Evolutionary conservation across 2,329 filamentous ascomycete species (phyloP).

Genomic region (Aspergillus ustus): DNA sequence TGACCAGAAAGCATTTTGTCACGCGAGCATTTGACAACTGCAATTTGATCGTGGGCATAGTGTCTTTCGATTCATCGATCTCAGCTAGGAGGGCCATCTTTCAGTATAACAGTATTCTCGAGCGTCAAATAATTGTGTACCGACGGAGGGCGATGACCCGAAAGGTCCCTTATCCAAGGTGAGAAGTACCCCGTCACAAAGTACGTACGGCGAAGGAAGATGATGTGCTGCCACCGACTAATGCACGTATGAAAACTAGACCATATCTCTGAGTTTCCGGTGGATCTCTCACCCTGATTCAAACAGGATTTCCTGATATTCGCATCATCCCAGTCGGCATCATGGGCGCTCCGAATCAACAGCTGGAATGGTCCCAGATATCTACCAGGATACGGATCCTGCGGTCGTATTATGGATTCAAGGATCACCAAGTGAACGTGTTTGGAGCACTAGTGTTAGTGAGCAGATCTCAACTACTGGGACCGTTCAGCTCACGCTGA

Average conservation of each 20-base stretch:
- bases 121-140: neutral
- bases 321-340: conserved; percentile 2
- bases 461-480: neutral
- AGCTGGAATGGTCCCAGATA: conserved; percentile 4
- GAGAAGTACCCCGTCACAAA: neutral
- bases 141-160: neutral
- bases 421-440: conserved; percentile 2
- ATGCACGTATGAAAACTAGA: conserved; percentile 10
- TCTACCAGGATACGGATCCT: conserved; percentile 12
- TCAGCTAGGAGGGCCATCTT: neutral
- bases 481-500: neutral
- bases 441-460: neutral
- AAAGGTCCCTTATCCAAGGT: neutral
- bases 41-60: neutral
- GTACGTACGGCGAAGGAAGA: conserved; percentile 4
- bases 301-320: neutral
- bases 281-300: neutral
- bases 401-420: conserved; percentile 5
- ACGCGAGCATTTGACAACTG: neutral
- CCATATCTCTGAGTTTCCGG: neutral
- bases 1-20: neutral
- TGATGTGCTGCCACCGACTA: conserved; percentile 3
- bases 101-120: neutral
- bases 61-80: neutral
- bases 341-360: neutral